Evolutionary conservation across 768 basidiomycete genomes (phyloP).

Genomic region (Boletales sp.): DNA sequence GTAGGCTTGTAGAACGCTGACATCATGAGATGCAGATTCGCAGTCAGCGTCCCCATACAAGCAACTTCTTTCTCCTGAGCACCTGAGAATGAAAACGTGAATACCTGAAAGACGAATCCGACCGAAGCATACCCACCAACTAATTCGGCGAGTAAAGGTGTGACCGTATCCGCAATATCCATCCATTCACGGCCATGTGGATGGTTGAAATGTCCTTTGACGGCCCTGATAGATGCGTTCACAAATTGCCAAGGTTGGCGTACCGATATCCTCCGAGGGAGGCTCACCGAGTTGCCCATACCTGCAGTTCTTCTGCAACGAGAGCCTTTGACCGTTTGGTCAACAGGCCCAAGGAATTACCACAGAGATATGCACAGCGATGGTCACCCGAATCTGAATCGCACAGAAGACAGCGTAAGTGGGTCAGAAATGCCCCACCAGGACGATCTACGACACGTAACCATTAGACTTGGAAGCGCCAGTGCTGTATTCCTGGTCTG

Average conservation of each 20-base stretch:
- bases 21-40: constrained; percentile 95
- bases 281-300: constrained; percentile 73
- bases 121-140: constrained; percentile 55
- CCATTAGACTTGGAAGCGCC: constrained; percentile 36
- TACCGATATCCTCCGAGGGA: constrained; percentile 10
- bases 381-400: constrained; percentile 36
- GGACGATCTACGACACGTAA: constrained; percentile 20
- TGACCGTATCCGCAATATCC: constrained; percentile 66
- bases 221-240: constrained; percentile 51
- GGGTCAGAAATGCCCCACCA: not conserved
- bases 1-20: constrained; percentile 92
- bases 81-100: constrained; percentile 45
- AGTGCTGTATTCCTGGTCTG: constrained; percentile 48
- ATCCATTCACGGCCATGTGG: constrained; percentile 85
- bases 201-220: constrained; percentile 87
- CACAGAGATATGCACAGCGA: constrained; percentile 83
- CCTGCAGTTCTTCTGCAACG: constrained; percentile 76
- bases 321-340: constrained; percentile 69
- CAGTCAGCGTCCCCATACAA: constrained; percentile 92
- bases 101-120: constrained; percentile 8
- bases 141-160: constrained; percentile 72
- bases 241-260: constrained; percentile 2
- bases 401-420: constrained; percentile 12
- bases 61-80: constrained; percentile 88
- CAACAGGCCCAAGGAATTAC: constrained; percentile 89